Percentiles rank a stretch among this genome's conserved stretches.
These are phyloP conservation scores for Fusarium illudens DNA, from an alignment of 2,329 filamentous ascomycete species.

Conservation along the genomic window DNA sequence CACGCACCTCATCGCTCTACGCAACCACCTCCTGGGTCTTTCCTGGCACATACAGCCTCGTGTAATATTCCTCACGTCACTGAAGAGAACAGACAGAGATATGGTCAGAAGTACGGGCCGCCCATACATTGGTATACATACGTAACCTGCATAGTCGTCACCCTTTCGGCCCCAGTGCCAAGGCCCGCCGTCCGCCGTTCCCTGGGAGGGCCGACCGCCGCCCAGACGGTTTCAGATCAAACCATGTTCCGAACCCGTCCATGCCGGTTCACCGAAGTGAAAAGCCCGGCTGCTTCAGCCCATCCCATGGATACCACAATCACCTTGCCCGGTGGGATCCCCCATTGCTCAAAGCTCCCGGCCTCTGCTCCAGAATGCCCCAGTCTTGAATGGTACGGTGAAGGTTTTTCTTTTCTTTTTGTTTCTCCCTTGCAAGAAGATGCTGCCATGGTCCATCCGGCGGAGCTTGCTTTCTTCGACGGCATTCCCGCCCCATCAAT, in stretches of 20 bases:
- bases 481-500: conserved; percentile 34
- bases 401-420: conserved; percentile 14
- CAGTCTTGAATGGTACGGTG: background rate
- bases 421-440: conserved; percentile 8
- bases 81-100: background rate
- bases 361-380: background rate
- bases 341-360: background rate
- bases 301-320: conserved; percentile 1
- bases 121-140: background rate
- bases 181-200: background rate
- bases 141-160: conserved; percentile 19
- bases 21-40: background rate
- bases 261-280: background rate
- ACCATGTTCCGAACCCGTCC: background rate
- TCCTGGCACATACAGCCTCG: background rate
- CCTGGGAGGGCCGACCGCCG: background rate
- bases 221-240: conserved; percentile 27
- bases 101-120: background rate
- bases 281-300: conserved; percentile 2
- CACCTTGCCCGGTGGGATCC: background rate
- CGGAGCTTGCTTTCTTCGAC: conserved; percentile 21
- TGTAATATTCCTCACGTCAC: conserved; percentile 26
- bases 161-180: conserved; percentile 2
- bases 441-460: conserved; percentile 13
- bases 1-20: conserved; percentile 28